phyloP scores from a whole-genome alignment of 306 rosid genomes.

The Ormosia emarginata region DNA sequence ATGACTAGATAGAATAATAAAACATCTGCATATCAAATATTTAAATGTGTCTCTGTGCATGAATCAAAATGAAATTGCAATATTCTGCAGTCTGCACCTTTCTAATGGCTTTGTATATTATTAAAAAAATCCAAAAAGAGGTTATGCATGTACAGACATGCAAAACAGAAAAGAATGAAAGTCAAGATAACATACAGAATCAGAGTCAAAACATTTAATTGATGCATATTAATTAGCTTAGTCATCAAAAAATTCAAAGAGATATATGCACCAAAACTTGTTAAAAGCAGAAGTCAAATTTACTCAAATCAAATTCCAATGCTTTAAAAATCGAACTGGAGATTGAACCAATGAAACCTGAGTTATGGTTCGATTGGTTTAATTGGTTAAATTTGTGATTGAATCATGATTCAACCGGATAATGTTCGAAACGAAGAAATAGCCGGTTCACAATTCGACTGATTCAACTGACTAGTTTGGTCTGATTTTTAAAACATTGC shows the following conservation, averaged over 20 bases:
- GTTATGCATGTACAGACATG: background rate
- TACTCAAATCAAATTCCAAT: background rate
- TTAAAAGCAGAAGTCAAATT: background rate
- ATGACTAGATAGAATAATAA: background rate
- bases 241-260: background rate
- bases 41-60: background rate
- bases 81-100: background rate
- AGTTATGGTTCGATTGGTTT: too few species aligned
- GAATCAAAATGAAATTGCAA: background rate
- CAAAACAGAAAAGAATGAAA: background rate
- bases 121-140: conserved; percentile 1
- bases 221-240: background rate
- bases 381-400: too few species aligned
- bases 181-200: conserved; percentile 5
- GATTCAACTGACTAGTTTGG: too few species aligned
- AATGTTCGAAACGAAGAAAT: too few species aligned
- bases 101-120: background rate
- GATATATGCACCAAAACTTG: background rate
- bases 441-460: too few species aligned
- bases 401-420: too few species aligned
- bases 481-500: too few species aligned
- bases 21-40: conserved; percentile 2
- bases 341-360: too few species aligned
- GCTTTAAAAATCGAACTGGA: too few species aligned
- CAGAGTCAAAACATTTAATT: background rate